Evolutionary conservation across 2,329 filamentous ascomycete species (phyloP), one percentile per base, ranked within the genome.

Genomic region (Verticillium nonalfalfae): DNA sequence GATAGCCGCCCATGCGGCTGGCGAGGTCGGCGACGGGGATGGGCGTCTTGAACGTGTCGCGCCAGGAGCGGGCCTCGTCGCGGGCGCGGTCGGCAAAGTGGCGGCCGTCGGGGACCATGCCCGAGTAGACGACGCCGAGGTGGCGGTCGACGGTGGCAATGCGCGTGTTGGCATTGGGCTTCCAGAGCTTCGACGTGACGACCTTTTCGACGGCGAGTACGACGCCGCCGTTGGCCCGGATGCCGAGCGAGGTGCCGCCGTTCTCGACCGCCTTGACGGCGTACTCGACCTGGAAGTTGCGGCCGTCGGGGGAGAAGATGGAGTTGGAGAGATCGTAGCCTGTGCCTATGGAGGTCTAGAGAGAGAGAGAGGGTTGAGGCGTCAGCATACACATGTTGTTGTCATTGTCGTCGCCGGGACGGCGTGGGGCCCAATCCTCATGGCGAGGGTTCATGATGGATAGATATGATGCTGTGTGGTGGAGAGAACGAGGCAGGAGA

Each of bases 241-340:
- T 97, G 69, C 95, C 95, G 76, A 99, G 87, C 60, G 93, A 93
- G 60, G 95, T 99, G 73, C 95, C 94, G 68, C 94, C 95, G 72
- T 96, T 98, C 81, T 99, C 95, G 66, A 99, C 95, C 61, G 95
- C 95, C 84, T 99, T 99, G 70, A 96, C 90, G 68, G 95, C 95
- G 77, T 99, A 99, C 84, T 99, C 95, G 77, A 96, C 92, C 80
- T 99, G 95, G 79, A 99, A 99, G 79, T 99, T 99, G 71, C 95
- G 91, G 74, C 95, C 95, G 81, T 99, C 95, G 68, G 95, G 95
- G 57, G 95, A 98, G 85, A 98, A 99, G 82, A 98, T 96, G 73
- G 95, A 98, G 86, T 99, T 99, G 76, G 92, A 92, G 72, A 99
- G 90, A 87, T 99, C 95, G 82, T 99, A 99, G 74, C 95, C 95